These are phyloP conservation scores for Tulasnella sp. DNA, from an alignment of 768 basidiomycete genomes.

Conservation along the genomic window DNA sequence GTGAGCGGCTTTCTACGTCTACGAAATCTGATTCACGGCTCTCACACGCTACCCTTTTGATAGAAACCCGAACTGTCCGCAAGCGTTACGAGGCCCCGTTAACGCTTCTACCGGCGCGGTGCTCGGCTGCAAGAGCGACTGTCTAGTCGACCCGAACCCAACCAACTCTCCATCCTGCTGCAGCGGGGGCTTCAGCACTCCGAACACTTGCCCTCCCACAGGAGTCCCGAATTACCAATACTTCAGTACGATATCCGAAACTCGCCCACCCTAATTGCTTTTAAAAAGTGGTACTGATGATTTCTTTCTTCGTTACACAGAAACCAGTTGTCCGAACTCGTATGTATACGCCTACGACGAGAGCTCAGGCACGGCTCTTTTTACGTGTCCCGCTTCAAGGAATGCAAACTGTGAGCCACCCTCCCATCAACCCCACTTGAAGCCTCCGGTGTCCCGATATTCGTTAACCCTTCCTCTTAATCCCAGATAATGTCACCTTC, in stretches of 20 bases:
- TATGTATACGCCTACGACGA: slow-evolving; percentile 57
- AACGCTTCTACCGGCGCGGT: slow-evolving; percentile 22
- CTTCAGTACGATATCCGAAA: slow-evolving; percentile 29
- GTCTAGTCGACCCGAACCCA: slow-evolving; percentile 26
- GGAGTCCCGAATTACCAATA: slow-evolving; percentile 27
- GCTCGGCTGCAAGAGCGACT: slow-evolving; percentile 28
- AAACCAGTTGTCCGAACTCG: slow-evolving; percentile 44
- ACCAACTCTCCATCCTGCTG: slow-evolving; percentile 24
- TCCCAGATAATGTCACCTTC: slow-evolving; percentile 26
- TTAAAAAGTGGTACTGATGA: too few species aligned
- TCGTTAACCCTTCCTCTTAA: neutral
- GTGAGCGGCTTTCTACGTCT: too few species aligned
- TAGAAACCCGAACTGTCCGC: slow-evolving; percentile 21
- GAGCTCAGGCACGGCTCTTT: slow-evolving; percentile 49
- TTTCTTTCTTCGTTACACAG: too few species aligned
- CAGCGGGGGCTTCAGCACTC: slow-evolving; percentile 22
- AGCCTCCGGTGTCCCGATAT: neutral
- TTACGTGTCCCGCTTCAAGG: slow-evolving; percentile 45
- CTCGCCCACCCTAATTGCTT: too few species aligned
- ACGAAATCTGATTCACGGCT: neutral
- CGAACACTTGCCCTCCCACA: slow-evolving; percentile 28
- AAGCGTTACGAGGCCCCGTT: slow-evolving; percentile 17
- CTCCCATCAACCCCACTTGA: neutral
- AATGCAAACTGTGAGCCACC: slow-evolving; percentile 37
- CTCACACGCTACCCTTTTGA: neutral